phyloP scores from a whole-genome alignment of 2,329 filamentous ascomycete genomes.

The Domatiomyces catenatus region DNA sequence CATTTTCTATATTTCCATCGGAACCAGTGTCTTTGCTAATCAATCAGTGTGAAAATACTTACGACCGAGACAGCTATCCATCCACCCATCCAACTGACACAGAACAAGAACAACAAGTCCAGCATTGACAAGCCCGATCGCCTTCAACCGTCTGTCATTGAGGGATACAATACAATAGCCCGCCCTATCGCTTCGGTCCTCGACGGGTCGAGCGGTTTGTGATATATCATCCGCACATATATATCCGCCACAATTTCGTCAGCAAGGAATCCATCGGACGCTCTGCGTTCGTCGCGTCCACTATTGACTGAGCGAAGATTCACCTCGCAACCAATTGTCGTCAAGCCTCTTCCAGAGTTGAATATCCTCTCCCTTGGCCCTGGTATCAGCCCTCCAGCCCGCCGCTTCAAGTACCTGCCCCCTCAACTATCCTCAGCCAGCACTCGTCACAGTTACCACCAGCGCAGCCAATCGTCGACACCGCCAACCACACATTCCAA shows the following conservation, averaged over 20 bases:
- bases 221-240: neutral
- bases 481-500: neutral
- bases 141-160: too few relatives aligned
- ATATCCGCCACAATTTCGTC: slow-evolving; percentile 1
- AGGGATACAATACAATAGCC: neutral
- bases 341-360: slow-evolving; percentile 12
- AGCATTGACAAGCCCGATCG: neutral
- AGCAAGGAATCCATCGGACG: neutral
- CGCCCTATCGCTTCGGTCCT: neutral
- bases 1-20: too few relatives aligned
- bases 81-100: neutral
- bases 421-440: too few relatives aligned
- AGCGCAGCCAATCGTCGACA: slow-evolving; percentile 3
- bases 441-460: neutral
- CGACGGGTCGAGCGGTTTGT: neutral
- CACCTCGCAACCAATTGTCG: slow-evolving; percentile 11
- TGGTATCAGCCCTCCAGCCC: slow-evolving; percentile 14
- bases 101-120: neutral
- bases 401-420: slow-evolving; percentile 9
- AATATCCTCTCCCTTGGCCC: slow-evolving; percentile 12
- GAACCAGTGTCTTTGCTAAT: too few relatives aligned
- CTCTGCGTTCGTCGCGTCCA: slow-evolving; percentile 5
- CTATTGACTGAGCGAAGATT: slow-evolving; percentile 6
- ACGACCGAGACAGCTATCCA: too few relatives aligned
- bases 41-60: too few relatives aligned